Percentiles rank a stretch among this genome's conserved stretches.
phyloP scores from a whole-genome alignment of 2,329 filamentous ascomycete genomes.

The Sarocladiaceae sp. region DNA sequence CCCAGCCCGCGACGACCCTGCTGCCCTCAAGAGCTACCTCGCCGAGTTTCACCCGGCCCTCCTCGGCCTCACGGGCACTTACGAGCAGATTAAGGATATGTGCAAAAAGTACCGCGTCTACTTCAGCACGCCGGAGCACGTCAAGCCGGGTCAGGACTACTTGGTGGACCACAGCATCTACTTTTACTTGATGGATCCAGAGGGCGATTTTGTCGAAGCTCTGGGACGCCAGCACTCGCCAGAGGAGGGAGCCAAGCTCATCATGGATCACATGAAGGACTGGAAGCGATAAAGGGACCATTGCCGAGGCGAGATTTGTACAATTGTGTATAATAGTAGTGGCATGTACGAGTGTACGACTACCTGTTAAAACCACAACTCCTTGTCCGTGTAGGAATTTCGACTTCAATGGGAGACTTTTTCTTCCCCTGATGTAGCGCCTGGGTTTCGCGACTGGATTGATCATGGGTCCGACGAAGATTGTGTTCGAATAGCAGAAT shows the following conservation, averaged over 20 bases:
- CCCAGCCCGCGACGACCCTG: conserved; percentile 81
- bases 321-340: neutral
- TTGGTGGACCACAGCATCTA: conserved; percentile 98
- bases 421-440: too few relatives aligned
- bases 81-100: conserved; percentile 86
- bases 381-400: too few relatives aligned
- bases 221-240: conserved; percentile 92
- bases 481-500: too few relatives aligned
- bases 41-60: conserved; percentile 84
- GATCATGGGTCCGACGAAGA: too few relatives aligned
- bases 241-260: conserved; percentile 75
- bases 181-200: conserved; percentile 98
- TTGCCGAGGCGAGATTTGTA: neutral
- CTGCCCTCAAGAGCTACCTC: conserved; percentile 79
- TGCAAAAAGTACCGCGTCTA: conserved; percentile 97
- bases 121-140: conserved; percentile 84
- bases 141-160: conserved; percentile 92
- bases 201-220: conserved; percentile 96
- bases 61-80: conserved; percentile 84
- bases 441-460: too few relatives aligned
- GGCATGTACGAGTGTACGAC: conserved; percentile 1
- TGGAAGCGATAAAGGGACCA: conserved; percentile 27
- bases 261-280: conserved; percentile 74
- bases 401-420: too few relatives aligned
- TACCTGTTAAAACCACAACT: neutral